phyloP scores from a whole-genome alignment of 352 stramenopile genomes.

The Vaucheria bursata region DNA sequence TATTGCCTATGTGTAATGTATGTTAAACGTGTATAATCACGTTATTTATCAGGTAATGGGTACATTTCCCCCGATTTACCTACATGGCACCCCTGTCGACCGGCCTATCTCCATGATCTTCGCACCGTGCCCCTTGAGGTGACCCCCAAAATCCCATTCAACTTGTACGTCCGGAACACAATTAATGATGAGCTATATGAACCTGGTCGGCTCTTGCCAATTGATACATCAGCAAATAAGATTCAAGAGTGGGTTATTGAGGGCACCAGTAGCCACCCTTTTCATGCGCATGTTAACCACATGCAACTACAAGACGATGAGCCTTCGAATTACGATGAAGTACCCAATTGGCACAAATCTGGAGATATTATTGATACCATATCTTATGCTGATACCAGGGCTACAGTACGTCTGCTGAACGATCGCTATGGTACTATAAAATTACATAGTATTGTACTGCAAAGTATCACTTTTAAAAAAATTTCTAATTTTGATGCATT shows the following conservation, averaged over 20 bases:
- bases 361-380: slow-evolving; percentile 42
- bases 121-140: not conserved
- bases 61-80: too few relatives aligned
- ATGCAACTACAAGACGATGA: slow-evolving; percentile 28
- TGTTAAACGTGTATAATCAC: too few relatives aligned
- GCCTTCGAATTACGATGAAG: slow-evolving; percentile 3
- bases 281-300: slow-evolving; percentile 46
- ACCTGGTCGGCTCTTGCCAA: not conserved
- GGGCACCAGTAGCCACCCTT: slow-evolving; percentile 22
- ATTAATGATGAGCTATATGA: not conserved
- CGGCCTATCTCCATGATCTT: not conserved
- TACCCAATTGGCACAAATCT: slow-evolving; percentile 23
- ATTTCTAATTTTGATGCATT: not conserved
- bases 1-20: too few relatives aligned
- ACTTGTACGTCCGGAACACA: not conserved
- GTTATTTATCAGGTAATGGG: too few relatives aligned
- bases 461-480: not conserved
- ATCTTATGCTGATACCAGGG: slow-evolving; percentile 11
- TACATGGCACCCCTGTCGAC: not conserved
- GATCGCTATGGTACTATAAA: not conserved
- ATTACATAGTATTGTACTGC: too few relatives aligned
- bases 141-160: not conserved
- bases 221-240: slow-evolving; percentile 15
- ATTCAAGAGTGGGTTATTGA: slow-evolving; percentile 31
- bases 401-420: not conserved